These are phyloP conservation scores for Fusarium udum DNA, from an alignment of 2,329 filamentous ascomycete genomes.

Conservation along the genomic window DNA sequence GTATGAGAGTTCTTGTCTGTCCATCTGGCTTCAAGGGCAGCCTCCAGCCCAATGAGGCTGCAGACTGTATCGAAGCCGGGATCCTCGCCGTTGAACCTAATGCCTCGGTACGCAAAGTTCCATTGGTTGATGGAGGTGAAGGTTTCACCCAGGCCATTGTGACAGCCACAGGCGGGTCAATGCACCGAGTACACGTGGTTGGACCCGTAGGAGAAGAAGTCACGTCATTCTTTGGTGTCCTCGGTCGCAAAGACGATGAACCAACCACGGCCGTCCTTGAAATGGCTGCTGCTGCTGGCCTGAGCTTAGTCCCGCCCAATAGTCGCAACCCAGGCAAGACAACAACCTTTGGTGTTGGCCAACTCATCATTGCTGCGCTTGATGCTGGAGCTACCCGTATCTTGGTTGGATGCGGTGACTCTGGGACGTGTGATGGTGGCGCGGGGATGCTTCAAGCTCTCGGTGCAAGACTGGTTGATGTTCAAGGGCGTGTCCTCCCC, in stretches of 20 bases:
- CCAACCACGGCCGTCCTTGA: conserved; percentile 58
- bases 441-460: conserved; percentile 64
- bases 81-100: conserved; percentile 55
- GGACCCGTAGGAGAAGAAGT: conserved; percentile 56
- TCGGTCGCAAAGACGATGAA: conserved; percentile 41
- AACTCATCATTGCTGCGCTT: conserved; percentile 57
- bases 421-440: conserved; percentile 63
- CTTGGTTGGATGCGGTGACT: conserved; percentile 63
- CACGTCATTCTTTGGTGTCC: conserved; percentile 57
- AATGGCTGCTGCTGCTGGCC: conserved; percentile 63
- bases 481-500: conserved; percentile 49
- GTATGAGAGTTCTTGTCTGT: conserved; percentile 55
- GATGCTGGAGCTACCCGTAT: conserved; percentile 57
- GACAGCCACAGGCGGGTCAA: conserved; percentile 52
- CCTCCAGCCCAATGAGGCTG: conserved; percentile 58
- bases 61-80: conserved; percentile 60
- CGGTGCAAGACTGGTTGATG: conserved; percentile 55
- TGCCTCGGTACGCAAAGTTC: conserved; percentile 57
- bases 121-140: conserved; percentile 63
- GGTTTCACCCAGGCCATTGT: conserved; percentile 60
- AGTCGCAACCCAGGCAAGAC: conserved; percentile 58
- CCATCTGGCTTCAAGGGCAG: conserved; percentile 66
- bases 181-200: conserved; percentile 51
- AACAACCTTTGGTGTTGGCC: conserved; percentile 62
- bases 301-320: conserved; percentile 57